Evolutionary conservation across 1,284 basidiomycete species (phyloP).

Genomic region (Apiotrichum veenhuisii): DNA sequence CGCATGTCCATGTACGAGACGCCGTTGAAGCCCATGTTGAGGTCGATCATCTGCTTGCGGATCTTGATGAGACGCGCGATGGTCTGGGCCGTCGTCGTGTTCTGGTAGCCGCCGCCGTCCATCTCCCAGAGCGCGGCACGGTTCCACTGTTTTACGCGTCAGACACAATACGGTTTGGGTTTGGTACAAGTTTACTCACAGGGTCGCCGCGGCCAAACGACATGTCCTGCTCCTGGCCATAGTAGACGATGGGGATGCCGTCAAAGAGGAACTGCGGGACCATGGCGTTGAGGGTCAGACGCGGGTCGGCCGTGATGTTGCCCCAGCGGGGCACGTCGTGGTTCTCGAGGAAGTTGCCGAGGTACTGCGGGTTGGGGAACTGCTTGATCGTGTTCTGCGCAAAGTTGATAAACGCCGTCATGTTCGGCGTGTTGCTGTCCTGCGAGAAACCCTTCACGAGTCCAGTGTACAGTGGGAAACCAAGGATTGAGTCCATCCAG

Average conservation of each 20-base stretch:
- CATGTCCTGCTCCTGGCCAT: constrained; percentile 68
- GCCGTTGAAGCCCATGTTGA: constrained; percentile 43
- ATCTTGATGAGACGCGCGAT: constrained; percentile 66
- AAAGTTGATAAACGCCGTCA: constrained; percentile 57
- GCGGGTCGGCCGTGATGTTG: constrained; percentile 52
- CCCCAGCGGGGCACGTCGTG: constrained; percentile 74
- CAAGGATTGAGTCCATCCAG: constrained; percentile 47
- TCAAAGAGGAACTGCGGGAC: constrained; percentile 63
- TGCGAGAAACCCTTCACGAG: constrained; percentile 59
- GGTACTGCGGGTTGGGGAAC: constrained; percentile 52
- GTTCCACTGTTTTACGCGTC: constrained; percentile 54
- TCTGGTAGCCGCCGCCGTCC: constrained; percentile 47
- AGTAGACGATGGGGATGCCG: constrained; percentile 68
- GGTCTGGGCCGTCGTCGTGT: constrained; percentile 58
- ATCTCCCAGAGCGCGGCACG: constrained; percentile 71
- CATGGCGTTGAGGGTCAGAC: constrained; percentile 59
- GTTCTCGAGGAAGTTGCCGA: constrained; percentile 81
- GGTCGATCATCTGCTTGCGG: constrained; percentile 63
- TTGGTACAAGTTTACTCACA: not conserved
- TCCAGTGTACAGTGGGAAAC: constrained; percentile 66
- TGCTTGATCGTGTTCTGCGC: constrained; percentile 58
- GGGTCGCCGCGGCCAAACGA: constrained; percentile 58
- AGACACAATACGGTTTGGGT: not conserved
- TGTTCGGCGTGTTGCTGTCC: constrained; percentile 57
- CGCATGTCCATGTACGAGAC: constrained; percentile 58